phyloP scores from a whole-genome alignment of 2,329 filamentous ascomycete genomes.

The Cordyceps farinosa region DNA sequence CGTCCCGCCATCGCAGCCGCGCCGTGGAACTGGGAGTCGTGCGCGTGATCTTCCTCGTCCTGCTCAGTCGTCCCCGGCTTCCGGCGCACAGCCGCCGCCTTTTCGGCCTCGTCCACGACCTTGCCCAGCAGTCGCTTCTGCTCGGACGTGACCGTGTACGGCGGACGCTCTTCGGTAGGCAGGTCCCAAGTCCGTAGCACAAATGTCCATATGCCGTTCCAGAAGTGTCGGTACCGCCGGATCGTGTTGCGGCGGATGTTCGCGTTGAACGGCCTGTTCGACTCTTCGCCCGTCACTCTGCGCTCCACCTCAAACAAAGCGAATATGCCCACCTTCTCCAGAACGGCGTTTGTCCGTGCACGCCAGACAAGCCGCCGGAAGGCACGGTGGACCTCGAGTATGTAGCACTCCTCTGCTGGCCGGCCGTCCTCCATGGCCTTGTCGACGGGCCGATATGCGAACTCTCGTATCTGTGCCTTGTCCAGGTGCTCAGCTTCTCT shows the following conservation, averaged over 20 bases:
- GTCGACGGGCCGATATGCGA: not conserved
- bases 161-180: not conserved
- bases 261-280: not conserved
- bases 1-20: not conserved
- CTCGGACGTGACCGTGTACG: not conserved
- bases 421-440: not conserved
- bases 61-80: no score
- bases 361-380: not conserved
- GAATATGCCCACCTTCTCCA: not conserved
- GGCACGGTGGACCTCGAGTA: not conserved
- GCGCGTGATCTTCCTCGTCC: not conserved
- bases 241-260: not conserved
- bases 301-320: not conserved
- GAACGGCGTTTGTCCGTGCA: not conserved
- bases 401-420: not conserved
- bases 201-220: not conserved
- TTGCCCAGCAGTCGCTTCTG: not conserved
- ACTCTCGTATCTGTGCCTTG: not conserved
- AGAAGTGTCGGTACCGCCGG: not conserved
- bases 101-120: not conserved
- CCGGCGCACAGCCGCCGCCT: not conserved
- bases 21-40: not conserved
- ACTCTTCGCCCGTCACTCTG: not conserved
- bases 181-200: not conserved
- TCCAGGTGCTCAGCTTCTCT: not conserved